A percentile compares a stretch with the other conserved stretches of the same genome.
phyloP scores from a whole-genome alignment of 1,284 basidiomycete genomes.

The Phlebopus sp. region DNA sequence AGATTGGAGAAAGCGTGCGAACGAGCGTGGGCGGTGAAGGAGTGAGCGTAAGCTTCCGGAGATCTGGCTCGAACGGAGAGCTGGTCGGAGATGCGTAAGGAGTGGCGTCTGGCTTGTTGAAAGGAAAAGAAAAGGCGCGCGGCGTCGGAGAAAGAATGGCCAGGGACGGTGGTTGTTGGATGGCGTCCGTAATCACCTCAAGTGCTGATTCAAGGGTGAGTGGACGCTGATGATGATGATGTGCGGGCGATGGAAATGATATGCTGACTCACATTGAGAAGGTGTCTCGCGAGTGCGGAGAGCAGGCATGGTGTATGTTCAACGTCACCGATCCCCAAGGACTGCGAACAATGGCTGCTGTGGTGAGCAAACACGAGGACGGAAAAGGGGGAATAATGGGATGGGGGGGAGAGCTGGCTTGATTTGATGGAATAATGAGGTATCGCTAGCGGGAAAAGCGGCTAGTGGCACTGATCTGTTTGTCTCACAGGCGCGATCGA shows the following conservation, averaged over 20 bases:
- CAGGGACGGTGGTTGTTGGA: conserved; percentile 53
- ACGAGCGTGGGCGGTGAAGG: conserved; percentile 39
- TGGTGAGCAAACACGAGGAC: conserved; percentile 34
- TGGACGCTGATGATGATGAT: conserved; percentile 10
- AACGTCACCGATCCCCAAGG: conserved; percentile 13
- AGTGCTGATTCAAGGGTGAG: conserved; percentile 53
- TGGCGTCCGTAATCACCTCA: conserved; percentile 68
- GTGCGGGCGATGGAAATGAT: conserved; percentile 8
- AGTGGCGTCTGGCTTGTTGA: conserved; percentile 50
- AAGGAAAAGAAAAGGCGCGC: conserved; percentile 70
- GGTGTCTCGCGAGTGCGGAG: conserved; percentile 70
- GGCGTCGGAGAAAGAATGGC: conserved; percentile 73
- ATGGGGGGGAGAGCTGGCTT: conserved; percentile 28
- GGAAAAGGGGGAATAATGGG: conserved; percentile 27
- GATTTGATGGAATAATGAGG: conserved; percentile 42
- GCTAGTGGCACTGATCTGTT: conserved; percentile 39
- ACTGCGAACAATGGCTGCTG: conserved; percentile 29
- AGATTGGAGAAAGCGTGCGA: conserved; percentile 50
- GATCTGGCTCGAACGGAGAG: conserved; percentile 70
- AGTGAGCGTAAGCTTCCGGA: conserved; percentile 49
- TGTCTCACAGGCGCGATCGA: conserved; percentile 43
- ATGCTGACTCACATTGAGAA: conserved; percentile 53
- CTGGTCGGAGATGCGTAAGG: conserved; percentile 61
- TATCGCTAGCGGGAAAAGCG: conserved; percentile 38
- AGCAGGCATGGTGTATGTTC: conserved; percentile 67